Base-by-base conservation (phyloP, 2,329 filamentous ascomycete genomes). In the Nemania sp. region DNA sequence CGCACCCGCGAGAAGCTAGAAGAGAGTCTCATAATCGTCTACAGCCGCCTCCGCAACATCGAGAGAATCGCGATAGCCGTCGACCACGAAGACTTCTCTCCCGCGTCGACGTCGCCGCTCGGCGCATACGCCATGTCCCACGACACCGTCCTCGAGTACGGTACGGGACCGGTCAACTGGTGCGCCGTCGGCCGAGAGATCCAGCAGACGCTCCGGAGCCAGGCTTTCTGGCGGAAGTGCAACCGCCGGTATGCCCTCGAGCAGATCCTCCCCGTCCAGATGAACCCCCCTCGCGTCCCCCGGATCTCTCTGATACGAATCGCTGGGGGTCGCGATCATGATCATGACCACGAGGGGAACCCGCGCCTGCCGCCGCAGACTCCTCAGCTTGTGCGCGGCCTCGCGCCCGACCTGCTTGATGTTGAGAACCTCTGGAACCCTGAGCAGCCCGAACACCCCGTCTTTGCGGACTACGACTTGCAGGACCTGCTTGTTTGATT, bases 11-110 rank as follows among this genome's bases (percentile, higher is more conserved):
- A 21, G 13, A 21, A 10, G 32, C 20, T 52, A 11, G 17, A 43
- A 25, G 35, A 59, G 17, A 43, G 21, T 7, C 29, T 60, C 21
- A 42, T 32, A 21, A 29, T 5, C 10, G 13, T 56, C n/a, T 52
- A 46, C 25, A 47, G 51, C 35, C 32, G 6, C 11, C 53, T 60
- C 9, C 32, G 52, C 18, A 43, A 47, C n/a, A 47, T 53, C 46
- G 2, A 43, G 17, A 46, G 5, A 9, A 46, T 60, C 53, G 5
- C 52, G 20, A 34, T 60, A 17, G 13, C 21, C 13, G 51, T 49
- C 45, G 21, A 48, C 11, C 25, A 39, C 6, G 5, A 32, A 7
- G 12, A 21, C 11, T 2, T 2, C 6, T 15, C 15, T 20, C 15
- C 21, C 17, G 2, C 34, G 9, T 32, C 18, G 4, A 29, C 25